These are phyloP conservation scores for Capsicum pubescens DNA, from an alignment of 257 asterid genomes.

Conservation along the genomic window DNA sequence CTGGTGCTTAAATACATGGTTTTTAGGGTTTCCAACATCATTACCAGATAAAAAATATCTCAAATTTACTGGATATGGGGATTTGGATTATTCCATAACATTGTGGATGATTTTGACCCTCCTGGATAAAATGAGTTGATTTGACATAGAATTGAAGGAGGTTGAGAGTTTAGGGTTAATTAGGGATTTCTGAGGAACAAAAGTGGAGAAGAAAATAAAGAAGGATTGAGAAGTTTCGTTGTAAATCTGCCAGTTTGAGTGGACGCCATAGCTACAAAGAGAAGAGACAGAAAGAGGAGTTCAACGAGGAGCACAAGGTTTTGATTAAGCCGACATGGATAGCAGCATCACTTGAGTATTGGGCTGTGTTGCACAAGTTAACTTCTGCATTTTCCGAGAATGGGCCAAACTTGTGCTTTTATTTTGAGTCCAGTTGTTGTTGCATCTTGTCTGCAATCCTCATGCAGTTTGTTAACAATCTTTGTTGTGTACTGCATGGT, in stretches of 20 bases:
- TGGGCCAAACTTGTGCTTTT: no score
- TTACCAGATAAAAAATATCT: conserved; percentile 60
- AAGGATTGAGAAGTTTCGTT: neutral
- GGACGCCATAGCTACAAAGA: conserved; percentile 12
- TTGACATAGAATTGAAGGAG: neutral
- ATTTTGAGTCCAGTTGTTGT: conserved; percentile 83
- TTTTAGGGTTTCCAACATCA: conserved; percentile 34
- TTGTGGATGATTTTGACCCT: no score
- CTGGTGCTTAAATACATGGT: conserved; percentile 82
- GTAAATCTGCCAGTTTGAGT: neutral
- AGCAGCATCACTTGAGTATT: no score
- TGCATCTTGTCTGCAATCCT: conserved; percentile 94
- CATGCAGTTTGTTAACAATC: conserved; percentile 66
- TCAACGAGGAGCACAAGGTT: neutral
- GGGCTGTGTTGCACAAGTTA: no score
- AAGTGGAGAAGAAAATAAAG: neutral
- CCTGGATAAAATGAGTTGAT: neutral
- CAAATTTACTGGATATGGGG: neutral
- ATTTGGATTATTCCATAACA: no score
- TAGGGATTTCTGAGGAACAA: neutral
- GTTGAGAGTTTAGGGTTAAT: neutral
- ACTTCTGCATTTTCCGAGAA: no score
- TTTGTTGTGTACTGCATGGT: conserved; percentile 69
- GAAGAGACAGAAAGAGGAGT: neutral
- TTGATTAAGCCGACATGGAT: neutral